Percentiles rank a stretch among this genome's conserved stretches.
These are phyloP conservation scores for Phytophthora pseudosyringae DNA, from an alignment of 352 stramenopile genomes.

Conservation along the genomic window DNA sequence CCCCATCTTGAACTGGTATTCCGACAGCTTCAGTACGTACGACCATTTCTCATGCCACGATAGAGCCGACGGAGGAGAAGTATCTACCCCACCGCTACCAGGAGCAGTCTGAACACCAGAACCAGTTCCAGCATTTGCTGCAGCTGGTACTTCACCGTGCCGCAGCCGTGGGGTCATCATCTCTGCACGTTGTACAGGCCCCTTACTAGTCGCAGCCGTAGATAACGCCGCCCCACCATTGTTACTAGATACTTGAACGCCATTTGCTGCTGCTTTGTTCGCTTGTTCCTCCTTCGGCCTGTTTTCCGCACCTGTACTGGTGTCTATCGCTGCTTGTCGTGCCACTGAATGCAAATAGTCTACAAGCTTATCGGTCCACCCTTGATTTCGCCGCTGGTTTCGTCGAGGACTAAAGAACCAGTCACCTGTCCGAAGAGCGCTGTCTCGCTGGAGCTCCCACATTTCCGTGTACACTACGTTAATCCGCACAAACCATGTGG, in stretches of 20 bases:
- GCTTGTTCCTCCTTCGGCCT: slow-evolving; percentile 9
- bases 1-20: slow-evolving; percentile 84
- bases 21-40: slow-evolving; percentile 81
- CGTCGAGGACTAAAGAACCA: slow-evolving; percentile 85
- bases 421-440: slow-evolving; percentile 60
- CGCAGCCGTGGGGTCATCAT: slow-evolving; percentile 28
- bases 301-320: slow-evolving; percentile 28
- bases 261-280: slow-evolving; percentile 29
- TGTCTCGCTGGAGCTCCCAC: slow-evolving; percentile 83
- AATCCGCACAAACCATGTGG: slow-evolving; percentile 84
- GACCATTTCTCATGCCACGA: slow-evolving; percentile 81
- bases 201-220: slow-evolving; percentile 3
- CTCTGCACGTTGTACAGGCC: slow-evolving; percentile 10
- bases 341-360: slow-evolving; percentile 75
- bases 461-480: slow-evolving; percentile 91
- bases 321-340: slow-evolving; percentile 48
- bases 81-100: slow-evolving; percentile 17
- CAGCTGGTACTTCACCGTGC: slow-evolving; percentile 25
- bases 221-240: slow-evolving; percentile 10
- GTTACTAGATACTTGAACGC: slow-evolving; percentile 8
- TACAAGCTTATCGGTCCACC: slow-evolving; percentile 84
- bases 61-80: slow-evolving; percentile 29
- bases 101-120: slow-evolving; percentile 10
- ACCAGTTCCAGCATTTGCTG: slow-evolving; percentile 7
- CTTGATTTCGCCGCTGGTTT: slow-evolving; percentile 69